A percentile compares a stretch with the other conserved stretches of the same genome.
Evolutionary conservation across 2,329 filamentous ascomycete genomes (phyloP).

Genomic region (Mollisia scopiformis): DNA sequence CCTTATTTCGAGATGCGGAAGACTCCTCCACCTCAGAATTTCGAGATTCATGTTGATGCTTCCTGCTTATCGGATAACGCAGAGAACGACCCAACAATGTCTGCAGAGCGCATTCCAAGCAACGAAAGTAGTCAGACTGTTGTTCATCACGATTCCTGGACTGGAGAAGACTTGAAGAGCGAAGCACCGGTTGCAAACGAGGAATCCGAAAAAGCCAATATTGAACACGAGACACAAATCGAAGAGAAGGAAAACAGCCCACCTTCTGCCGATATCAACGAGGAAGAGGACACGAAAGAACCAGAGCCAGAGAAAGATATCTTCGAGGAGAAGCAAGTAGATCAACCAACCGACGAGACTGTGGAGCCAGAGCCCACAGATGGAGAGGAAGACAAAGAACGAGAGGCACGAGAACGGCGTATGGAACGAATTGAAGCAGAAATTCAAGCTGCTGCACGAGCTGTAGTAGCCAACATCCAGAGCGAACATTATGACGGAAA

Average conservation of each 20-base stretch:
- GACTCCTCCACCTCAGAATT: constrained; percentile 25
- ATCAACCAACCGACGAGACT: not conserved
- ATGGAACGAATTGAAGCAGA: constrained; percentile 49
- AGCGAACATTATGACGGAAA: constrained; percentile 36
- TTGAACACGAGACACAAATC: not conserved
- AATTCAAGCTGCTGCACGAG: constrained; percentile 55
- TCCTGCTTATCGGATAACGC: constrained; percentile 30
- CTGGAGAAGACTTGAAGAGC: constrained; percentile 7
- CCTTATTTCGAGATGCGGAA: constrained; percentile 25
- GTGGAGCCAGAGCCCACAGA: constrained; percentile 4
- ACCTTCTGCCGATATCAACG: not conserved
- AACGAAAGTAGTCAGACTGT: constrained; percentile 29
- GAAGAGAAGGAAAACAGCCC: constrained; percentile 8
- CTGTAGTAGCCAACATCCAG: constrained; percentile 52
- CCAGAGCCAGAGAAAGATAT: not conserved
- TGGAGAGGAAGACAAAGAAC: constrained; percentile 20
- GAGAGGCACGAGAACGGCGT: constrained; percentile 28
- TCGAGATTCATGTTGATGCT: constrained; percentile 35
- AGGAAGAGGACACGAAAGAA: not conserved
- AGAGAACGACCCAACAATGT: constrained; percentile 23
- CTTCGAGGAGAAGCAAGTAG: not conserved
- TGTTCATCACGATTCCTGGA: constrained; percentile 26
- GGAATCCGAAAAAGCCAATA: not conserved
- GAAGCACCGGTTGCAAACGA: constrained; percentile 2
- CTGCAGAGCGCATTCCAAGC: constrained; percentile 25